Percentiles rank a stretch among this genome's conserved stretches.
Evolutionary conservation across 2,329 filamentous ascomycete species (phyloP).

Genomic region (Orbilia oligospora): DNA sequence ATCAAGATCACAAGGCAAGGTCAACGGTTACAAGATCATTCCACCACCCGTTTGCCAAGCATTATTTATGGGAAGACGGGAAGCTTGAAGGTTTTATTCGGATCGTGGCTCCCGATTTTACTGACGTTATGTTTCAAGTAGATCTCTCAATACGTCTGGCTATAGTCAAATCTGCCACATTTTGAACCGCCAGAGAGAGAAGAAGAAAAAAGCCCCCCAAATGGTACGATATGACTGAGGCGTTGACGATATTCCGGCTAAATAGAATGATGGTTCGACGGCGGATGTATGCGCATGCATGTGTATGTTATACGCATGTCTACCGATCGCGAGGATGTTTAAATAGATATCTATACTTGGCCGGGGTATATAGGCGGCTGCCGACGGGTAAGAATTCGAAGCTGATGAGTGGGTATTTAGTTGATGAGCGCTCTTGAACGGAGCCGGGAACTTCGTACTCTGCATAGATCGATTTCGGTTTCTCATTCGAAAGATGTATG

Average conservation of each 20-base stretch:
- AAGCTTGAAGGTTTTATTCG: conserved; percentile 18
- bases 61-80: conserved; percentile 11
- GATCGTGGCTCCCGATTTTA: conserved; percentile 22
- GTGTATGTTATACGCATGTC: conserved; percentile 8
- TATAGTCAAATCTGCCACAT: conserved; percentile 12
- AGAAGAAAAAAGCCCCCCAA: background rate
- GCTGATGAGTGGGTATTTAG: background rate
- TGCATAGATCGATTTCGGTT: background rate
- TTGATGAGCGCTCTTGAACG: background rate
- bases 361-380: conserved; percentile 47
- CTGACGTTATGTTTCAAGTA: conserved; percentile 33
- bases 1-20: background rate
- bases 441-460: background rate
- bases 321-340: conserved; percentile 17
- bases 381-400: conserved; percentile 40
- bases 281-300: conserved; percentile 20
- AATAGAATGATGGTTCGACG: conserved; percentile 3
- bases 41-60: conserved; percentile 7
- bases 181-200: background rate
- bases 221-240: background rate
- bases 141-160: conserved; percentile 5
- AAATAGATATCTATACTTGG: conserved; percentile 14
- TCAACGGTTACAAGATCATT: background rate
- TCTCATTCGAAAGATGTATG: background rate
- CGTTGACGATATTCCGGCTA: conserved; percentile 23